A percentile compares a stretch with the other conserved stretches of the same genome.
phyloP scores from a whole-genome alignment of 2,329 filamentous ascomycete species.

The Apiospora aurea region DNA sequence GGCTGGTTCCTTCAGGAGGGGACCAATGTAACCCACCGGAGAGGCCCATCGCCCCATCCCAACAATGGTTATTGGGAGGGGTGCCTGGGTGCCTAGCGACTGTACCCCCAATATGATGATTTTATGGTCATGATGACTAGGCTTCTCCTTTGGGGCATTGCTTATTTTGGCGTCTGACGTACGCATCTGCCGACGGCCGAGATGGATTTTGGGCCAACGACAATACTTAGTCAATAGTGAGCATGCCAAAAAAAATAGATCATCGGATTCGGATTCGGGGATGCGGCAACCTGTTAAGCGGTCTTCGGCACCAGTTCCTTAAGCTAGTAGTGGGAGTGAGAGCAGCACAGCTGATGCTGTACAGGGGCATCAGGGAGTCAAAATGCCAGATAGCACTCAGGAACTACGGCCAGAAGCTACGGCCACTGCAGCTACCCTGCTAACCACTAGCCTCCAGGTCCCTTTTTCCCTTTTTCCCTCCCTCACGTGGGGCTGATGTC shows the following conservation, averaged over 20 bases:
- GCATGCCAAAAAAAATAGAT: background rate
- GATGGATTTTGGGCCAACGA: background rate
- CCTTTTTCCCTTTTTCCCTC: background rate
- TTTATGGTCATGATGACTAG: conserved; percentile 1
- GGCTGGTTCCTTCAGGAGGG: background rate
- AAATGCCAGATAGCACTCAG: conserved; percentile 1
- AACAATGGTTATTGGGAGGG: background rate
- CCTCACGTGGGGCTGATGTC: conserved; percentile 20
- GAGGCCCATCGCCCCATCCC: background rate
- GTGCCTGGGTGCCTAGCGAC: background rate
- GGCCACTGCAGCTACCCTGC: background rate
- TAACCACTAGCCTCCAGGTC: background rate
- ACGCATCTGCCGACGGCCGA: background rate
- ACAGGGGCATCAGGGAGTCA: no score
- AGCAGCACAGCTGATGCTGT: background rate
- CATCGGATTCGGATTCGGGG: conserved; percentile 5
- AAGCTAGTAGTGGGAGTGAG: background rate
- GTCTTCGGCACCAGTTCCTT: background rate
- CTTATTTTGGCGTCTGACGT: conserved; percentile 1
- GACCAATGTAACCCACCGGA: conserved; percentile 11
- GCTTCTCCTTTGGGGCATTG: conserved; percentile 2
- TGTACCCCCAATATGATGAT: background rate
- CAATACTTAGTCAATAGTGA: background rate
- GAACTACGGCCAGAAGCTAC: no score
- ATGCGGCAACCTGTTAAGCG: background rate